Percentiles rank a stretch among this genome's conserved stretches.
These are phyloP conservation scores for Coemansia sp. DNA, from an alignment of 192 early-diverging fungal genomes.

Conservation along the genomic window DNA sequence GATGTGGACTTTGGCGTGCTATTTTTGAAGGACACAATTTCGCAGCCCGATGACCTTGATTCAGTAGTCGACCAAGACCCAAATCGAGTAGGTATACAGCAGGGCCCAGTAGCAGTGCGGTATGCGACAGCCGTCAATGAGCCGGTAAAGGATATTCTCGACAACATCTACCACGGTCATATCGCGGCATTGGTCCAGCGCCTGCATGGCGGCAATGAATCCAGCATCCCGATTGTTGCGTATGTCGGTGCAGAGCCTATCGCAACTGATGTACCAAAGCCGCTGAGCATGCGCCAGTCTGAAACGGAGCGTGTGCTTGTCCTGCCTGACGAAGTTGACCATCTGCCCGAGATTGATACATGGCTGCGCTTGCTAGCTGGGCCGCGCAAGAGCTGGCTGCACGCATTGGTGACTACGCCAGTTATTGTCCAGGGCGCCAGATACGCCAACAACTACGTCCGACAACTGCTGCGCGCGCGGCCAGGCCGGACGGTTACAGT, in stretches of 20 bases:
- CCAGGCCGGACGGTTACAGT: slow-evolving; percentile 40
- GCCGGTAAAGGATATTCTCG: slow-evolving; percentile 86
- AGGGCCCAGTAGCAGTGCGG: slow-evolving; percentile 80
- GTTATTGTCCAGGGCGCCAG: slow-evolving; percentile 71
- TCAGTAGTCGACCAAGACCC: slow-evolving; percentile 85
- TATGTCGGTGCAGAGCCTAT: slow-evolving; percentile 56
- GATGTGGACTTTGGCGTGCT: slow-evolving; percentile 89
- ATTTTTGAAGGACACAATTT: slow-evolving; percentile 90
- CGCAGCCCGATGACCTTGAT: slow-evolving; percentile 88
- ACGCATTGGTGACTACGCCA: slow-evolving; percentile 70
- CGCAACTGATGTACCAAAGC: neutral
- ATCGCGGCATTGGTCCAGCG: slow-evolving; percentile 69
- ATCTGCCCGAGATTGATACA: slow-evolving; percentile 28
- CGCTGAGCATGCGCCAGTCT: neutral
- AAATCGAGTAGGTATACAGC: slow-evolving; percentile 79
- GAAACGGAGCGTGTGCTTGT: slow-evolving; percentile 3
- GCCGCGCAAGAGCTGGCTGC: slow-evolving; percentile 72
- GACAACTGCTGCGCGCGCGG: slow-evolving; percentile 61
- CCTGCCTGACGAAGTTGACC: neutral
- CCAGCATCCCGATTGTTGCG: slow-evolving; percentile 70
- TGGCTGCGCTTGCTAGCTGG: slow-evolving; percentile 76
- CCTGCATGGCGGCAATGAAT: slow-evolving; percentile 62
- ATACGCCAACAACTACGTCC: slow-evolving; percentile 60
- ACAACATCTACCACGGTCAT: slow-evolving; percentile 77
- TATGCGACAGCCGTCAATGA: slow-evolving; percentile 76